A percentile compares a stretch with the other conserved stretches of the same genome.
Evolutionary conservation across 2,329 filamentous ascomycete genomes (phyloP).

Genomic region (Myriosclerotinia scirpicola): DNA sequence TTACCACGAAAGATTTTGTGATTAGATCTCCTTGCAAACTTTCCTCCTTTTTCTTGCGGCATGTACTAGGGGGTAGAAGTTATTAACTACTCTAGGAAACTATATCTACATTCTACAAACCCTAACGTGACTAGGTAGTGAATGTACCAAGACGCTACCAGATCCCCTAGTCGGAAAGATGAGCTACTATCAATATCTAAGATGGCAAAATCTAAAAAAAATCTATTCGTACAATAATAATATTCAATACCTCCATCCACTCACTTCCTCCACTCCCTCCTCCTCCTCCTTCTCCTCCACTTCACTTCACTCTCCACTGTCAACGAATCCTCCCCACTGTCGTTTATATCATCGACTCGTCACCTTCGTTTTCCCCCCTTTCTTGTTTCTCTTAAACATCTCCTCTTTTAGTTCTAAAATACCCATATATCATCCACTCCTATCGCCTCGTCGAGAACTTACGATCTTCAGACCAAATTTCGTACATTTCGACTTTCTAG

Average conservation of each 20-base stretch:
- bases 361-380: conserved; percentile 4
- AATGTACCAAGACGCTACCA: too few species aligned
- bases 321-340: not conserved
- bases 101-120: too few species aligned
- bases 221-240: too few species aligned
- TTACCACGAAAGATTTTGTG: too few species aligned
- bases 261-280: not conserved
- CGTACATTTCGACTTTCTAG: not conserved
- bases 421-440: not conserved
- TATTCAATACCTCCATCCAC: not conserved
- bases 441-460: conserved; percentile 11
- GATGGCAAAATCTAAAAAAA: too few species aligned
- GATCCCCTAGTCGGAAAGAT: too few species aligned
- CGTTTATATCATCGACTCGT: conserved; percentile 2
- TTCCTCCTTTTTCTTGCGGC: too few species aligned
- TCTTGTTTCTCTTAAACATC: not conserved
- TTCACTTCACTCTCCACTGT: not conserved
- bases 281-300: not conserved
- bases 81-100: too few species aligned
- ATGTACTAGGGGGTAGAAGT: too few species aligned
- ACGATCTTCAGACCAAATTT: not conserved
- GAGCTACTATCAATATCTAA: too few species aligned
- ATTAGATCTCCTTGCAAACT: too few species aligned
- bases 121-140: too few species aligned
- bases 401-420: not conserved